A percentile compares a stretch with the other conserved stretches of the same genome.
These are phyloP conservation scores for Nicotiana noctiflora DNA, from an alignment of 257 asterid species.

Conservation along the genomic window DNA sequence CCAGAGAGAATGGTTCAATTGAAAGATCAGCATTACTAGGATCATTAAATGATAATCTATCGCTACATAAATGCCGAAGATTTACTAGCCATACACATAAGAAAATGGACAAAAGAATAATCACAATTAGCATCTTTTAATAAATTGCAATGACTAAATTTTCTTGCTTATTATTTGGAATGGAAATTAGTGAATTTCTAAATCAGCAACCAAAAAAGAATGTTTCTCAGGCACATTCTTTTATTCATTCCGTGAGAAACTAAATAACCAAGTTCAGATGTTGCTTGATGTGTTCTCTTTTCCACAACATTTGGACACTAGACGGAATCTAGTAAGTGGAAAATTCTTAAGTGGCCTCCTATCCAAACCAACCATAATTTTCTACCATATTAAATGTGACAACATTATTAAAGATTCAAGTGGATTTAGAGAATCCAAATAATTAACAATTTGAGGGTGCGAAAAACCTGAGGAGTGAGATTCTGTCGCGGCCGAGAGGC, in stretches of 20 bases:
- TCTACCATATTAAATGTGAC: neutral
- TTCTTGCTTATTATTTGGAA: neutral
- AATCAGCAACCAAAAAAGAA: neutral
- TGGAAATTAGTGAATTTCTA: neutral
- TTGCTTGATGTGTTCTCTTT: neutral
- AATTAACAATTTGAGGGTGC: neutral
- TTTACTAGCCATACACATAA: constrained; percentile 26
- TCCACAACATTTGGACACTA: neutral
- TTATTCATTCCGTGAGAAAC: neutral
- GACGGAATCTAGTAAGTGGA: neutral
- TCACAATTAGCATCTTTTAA: neutral
- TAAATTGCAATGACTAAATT: neutral
- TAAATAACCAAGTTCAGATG: neutral
- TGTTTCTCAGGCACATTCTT: neutral
- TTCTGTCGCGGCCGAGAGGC: constrained; percentile 42
- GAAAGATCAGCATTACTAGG: constrained; percentile 11
- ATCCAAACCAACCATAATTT: neutral
- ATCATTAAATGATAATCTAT: constrained; percentile 15
- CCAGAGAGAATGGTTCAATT: constrained; percentile 18
- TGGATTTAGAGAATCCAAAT: neutral
- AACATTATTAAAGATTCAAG: neutral
- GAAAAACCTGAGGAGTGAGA: constrained; percentile 48
- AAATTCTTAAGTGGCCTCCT: neutral
- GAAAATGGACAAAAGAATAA: neutral
- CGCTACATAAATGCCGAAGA: constrained; percentile 28